A percentile compares a stretch with the other conserved stretches of the same genome.
phyloP scores from a whole-genome alignment of 805 yeast genomes.

The Candida tallmaniae region DNA sequence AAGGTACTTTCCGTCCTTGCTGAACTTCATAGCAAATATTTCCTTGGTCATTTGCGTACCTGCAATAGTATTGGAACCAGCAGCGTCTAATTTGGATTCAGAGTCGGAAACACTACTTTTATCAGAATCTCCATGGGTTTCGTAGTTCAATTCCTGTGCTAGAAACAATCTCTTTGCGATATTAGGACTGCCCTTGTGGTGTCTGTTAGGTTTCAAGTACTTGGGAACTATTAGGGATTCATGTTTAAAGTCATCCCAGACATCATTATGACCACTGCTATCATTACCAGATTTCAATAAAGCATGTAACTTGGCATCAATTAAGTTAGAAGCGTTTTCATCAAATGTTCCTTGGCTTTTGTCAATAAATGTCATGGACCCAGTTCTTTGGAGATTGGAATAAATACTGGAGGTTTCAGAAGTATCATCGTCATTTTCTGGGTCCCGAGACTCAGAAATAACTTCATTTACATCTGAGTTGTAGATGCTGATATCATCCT shows the following conservation, averaged over 20 bases:
- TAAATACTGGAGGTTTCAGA: constrained; percentile 6
- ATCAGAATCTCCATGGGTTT: constrained; percentile 8
- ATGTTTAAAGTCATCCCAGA: constrained; percentile 28
- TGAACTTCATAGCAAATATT: constrained; percentile 71
- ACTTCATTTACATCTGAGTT: constrained; percentile 18
- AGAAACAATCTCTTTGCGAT: constrained; percentile 51
- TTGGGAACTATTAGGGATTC: constrained; percentile 49
- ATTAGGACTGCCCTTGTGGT: constrained; percentile 42
- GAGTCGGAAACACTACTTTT: not conserved
- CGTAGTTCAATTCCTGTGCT: constrained; percentile 56
- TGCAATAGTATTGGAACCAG: not conserved
- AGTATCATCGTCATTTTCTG: constrained; percentile 5
- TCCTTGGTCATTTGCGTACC: constrained; percentile 31
- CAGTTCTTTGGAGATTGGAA: constrained; percentile 2
- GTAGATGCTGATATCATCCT: constrained; percentile 19
- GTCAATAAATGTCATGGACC: constrained; percentile 6
- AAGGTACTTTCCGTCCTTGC: constrained; percentile 73
- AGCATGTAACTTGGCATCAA: constrained; percentile 4
- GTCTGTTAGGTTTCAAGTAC: constrained; percentile 47
- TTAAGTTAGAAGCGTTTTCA: constrained; percentile 2
- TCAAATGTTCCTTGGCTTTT: constrained; percentile 2
- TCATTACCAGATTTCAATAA: constrained; percentile 1
- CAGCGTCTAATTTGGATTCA: not conserved
- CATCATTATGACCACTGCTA: constrained; percentile 1
- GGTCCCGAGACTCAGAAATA: constrained; percentile 2